These are phyloP conservation scores for Phialophora chinensis DNA, from an alignment of 2,329 filamentous ascomycete genomes.

Conservation along the genomic window DNA sequence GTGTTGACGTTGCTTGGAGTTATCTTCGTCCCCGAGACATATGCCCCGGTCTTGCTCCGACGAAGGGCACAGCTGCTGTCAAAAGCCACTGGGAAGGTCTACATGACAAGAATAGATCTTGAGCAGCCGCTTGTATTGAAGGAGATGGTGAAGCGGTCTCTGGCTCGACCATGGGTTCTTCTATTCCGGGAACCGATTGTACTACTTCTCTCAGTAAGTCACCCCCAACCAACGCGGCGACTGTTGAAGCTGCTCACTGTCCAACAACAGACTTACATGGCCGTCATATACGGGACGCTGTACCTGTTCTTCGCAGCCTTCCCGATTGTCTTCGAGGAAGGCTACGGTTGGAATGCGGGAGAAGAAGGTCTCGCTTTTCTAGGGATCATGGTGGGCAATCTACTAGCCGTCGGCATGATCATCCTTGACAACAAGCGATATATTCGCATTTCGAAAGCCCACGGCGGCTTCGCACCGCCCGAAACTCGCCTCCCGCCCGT, in stretches of 20 bases:
- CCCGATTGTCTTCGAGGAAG: conserved; percentile 68
- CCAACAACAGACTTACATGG: conserved; percentile 49
- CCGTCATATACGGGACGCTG: conserved; percentile 73
- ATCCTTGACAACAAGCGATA: conserved; percentile 49
- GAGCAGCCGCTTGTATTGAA: conserved; percentile 58
- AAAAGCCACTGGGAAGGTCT: conserved; percentile 60
- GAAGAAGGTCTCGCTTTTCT: conserved; percentile 69
- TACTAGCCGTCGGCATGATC: conserved; percentile 49
- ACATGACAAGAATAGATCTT: conserved; percentile 60
- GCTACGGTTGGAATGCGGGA: conserved; percentile 64
- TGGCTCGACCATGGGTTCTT: conserved; percentile 70
- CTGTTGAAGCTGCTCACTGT: neutral
- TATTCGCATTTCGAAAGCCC: conserved; percentile 11
- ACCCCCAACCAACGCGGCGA: conserved; percentile 47
- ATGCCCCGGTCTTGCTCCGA: conserved; percentile 60
- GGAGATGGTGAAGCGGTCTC: conserved; percentile 59
- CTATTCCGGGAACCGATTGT: conserved; percentile 74
- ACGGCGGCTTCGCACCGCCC: conserved; percentile 36
- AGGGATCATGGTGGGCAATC: conserved; percentile 62
- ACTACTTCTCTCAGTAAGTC: conserved; percentile 62
- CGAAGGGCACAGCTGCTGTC: conserved; percentile 59
- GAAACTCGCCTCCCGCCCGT: conserved; percentile 61
- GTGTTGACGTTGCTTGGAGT: conserved; percentile 61
- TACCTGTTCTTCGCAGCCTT: conserved; percentile 67
- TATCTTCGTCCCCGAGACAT: conserved; percentile 64